Conservation (phyloP, 1,284 basidiomycete species). For the Ceratobasidium sp. region DNA sequence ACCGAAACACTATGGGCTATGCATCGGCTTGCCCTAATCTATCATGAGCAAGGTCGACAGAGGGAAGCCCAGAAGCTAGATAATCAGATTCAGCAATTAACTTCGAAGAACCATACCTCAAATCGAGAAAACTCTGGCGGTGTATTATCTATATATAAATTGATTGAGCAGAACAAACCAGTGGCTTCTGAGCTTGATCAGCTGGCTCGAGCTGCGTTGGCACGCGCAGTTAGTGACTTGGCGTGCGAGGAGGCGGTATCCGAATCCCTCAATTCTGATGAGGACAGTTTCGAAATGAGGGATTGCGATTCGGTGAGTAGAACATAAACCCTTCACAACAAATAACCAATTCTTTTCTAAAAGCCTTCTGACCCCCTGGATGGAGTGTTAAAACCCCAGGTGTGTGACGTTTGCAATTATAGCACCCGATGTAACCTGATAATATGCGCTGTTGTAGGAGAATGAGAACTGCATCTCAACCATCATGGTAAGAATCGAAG, state of each 20-base stretch:
- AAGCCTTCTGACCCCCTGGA: no score
- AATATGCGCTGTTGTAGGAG: background rate
- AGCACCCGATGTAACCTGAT: no score
- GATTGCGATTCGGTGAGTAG: background rate
- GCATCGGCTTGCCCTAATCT: background rate
- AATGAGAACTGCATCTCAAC: background rate
- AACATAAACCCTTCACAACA: background rate
- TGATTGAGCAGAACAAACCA: background rate
- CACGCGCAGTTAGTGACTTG: background rate
- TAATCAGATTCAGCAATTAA: background rate
- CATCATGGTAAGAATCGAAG: background rate
- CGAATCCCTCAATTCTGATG: background rate
- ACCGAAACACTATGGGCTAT: conserved; percentile 10
- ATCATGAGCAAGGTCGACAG: conserved; percentile 6
- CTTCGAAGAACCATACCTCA: no score
- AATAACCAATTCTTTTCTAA: no score
- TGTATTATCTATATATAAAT: background rate
- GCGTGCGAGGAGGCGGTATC: no score
- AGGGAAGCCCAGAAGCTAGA: background rate
- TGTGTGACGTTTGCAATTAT: no score
- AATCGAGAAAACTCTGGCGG: background rate
- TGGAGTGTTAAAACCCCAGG: background rate
- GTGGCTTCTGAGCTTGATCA: background rate
- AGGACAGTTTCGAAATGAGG: background rate
- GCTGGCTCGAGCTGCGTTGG: background rate